Percentiles rank a stretch among this genome's conserved stretches.
These are phyloP conservation scores for Alternaria sp. DNA, from an alignment of 2,329 filamentous ascomycete species.

Conservation along the genomic window DNA sequence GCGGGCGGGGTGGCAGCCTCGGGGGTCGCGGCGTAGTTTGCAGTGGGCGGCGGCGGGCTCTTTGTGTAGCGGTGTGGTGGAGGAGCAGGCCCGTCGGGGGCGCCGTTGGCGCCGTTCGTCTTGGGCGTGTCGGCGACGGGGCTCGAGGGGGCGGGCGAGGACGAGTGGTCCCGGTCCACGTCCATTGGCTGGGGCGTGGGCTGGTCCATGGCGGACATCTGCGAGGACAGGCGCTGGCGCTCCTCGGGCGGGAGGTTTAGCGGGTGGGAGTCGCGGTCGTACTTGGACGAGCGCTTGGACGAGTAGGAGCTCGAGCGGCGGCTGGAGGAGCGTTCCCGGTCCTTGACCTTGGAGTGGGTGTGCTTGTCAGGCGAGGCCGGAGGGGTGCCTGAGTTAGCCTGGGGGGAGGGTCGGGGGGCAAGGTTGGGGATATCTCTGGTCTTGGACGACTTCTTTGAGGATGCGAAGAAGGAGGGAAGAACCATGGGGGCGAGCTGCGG, in stretches of 20 bases:
- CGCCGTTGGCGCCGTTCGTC: slow-evolving; percentile 53
- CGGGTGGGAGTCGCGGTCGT: slow-evolving; percentile 77
- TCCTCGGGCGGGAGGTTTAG: slow-evolving; percentile 91
- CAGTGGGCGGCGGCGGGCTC: slow-evolving; percentile 54
- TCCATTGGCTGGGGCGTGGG: slow-evolving; percentile 71
- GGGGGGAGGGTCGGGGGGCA: slow-evolving; percentile 27
- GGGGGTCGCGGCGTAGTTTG: slow-evolving; percentile 46
- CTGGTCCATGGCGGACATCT: slow-evolving; percentile 66
- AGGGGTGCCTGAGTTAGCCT: slow-evolving; percentile 38
- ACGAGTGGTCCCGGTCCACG: slow-evolving; percentile 69
- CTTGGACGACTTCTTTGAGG: slow-evolving; percentile 45
- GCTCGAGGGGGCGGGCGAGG: slow-evolving; percentile 62
- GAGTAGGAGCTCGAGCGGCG: slow-evolving; percentile 42
- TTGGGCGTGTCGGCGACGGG: slow-evolving; percentile 56
- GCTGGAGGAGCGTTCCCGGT: slow-evolving; percentile 36
- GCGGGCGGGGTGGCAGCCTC: slow-evolving; percentile 48
- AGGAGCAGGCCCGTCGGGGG: slow-evolving; percentile 65
- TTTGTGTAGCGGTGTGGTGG: slow-evolving; percentile 70
- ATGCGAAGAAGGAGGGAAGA: slow-evolving; percentile 47
- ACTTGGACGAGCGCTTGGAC: slow-evolving; percentile 47
- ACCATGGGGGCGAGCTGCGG: slow-evolving; percentile 40
- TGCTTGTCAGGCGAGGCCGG: slow-evolving; percentile 49
- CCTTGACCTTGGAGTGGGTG: slow-evolving; percentile 39
- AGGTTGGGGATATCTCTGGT: slow-evolving; percentile 30
- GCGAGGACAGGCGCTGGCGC: slow-evolving; percentile 74